phyloP scores from a whole-genome alignment of 2,329 filamentous ascomycete genomes.

The Trichoderma arundinaceum region DNA sequence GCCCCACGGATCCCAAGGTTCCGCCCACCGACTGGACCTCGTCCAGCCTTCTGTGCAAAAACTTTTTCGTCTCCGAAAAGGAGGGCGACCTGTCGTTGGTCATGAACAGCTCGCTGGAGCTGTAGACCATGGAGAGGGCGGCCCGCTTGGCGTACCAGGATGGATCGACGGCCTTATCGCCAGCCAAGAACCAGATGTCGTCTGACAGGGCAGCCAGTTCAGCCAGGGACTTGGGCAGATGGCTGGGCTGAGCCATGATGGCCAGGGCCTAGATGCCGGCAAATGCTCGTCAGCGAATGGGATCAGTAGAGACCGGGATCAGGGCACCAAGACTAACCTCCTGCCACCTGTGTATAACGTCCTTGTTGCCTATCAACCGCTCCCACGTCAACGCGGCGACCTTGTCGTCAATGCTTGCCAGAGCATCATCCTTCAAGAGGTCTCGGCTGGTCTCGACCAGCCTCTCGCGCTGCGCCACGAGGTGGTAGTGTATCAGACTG shows the following conservation, averaged over 20 bases:
- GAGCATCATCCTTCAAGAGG: constrained; percentile 48
- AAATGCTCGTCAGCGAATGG: background rate
- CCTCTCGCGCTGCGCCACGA: constrained; percentile 68
- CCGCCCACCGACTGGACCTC: constrained; percentile 70
- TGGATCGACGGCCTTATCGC: constrained; percentile 79
- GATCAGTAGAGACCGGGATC: constrained; percentile 3
- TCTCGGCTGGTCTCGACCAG: constrained; percentile 53
- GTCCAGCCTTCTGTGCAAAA: constrained; percentile 75
- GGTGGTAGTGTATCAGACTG: constrained; percentile 79
- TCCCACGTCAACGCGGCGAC: constrained; percentile 77
- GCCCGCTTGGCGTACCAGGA: constrained; percentile 80
- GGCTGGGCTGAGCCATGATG: constrained; percentile 83
- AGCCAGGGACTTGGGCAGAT: constrained; percentile 74
- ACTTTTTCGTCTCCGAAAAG: constrained; percentile 79
- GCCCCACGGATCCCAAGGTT: constrained; percentile 66
- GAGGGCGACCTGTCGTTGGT: constrained; percentile 78
- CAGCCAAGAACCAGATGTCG: constrained; percentile 88
- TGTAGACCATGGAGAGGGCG: constrained; percentile 63
- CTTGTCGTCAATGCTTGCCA: constrained; percentile 62
- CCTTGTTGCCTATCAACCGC: constrained; percentile 74
- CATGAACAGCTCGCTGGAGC: constrained; percentile 88
- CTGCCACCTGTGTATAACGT: constrained; percentile 80
- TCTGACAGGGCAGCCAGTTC: constrained; percentile 86
- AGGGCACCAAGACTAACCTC: constrained; percentile 62
- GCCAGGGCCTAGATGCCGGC: constrained; percentile 70